Conservation (phyloP, 106 monocot genomes). For the Acorus gramineus region DNA sequence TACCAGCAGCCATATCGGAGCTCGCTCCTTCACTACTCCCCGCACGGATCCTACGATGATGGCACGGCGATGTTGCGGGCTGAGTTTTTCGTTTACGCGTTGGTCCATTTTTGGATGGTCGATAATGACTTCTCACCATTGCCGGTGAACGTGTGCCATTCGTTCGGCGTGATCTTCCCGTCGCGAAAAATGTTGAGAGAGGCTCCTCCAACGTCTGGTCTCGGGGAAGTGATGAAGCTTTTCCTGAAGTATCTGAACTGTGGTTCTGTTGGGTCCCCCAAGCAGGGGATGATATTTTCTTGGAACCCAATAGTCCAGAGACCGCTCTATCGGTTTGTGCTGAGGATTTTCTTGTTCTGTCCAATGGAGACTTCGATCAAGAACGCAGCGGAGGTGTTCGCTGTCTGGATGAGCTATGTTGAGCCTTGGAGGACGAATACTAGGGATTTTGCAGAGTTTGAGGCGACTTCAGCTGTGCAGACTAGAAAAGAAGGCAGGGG, state of each 20-base stretch:
- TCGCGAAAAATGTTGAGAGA: conserved; percentile 25
- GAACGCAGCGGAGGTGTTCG: conserved; percentile 66
- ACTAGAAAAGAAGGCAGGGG: too few relatives aligned
- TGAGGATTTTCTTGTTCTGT: conserved; percentile 74
- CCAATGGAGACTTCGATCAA: conserved; percentile 64
- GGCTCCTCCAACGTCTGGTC: conserved; percentile 52
- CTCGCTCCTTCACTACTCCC: conserved; percentile 61
- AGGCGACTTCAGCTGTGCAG: not conserved
- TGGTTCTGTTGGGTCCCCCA: conserved; percentile 5
- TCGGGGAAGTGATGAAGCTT: conserved; percentile 56
- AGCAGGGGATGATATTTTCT: conserved; percentile 13
- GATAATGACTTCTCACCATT: conserved; percentile 91
- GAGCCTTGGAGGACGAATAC: conserved; percentile 59
- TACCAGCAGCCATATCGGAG: conserved; percentile 50
- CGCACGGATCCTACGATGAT: conserved; percentile 17
- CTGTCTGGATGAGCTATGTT: conserved; percentile 56
- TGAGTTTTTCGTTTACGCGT: conserved; percentile 67
- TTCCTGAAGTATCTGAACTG: conserved; percentile 64
- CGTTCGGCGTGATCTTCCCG: conserved; percentile 40
- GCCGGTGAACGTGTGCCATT: conserved; percentile 22
- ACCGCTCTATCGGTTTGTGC: conserved; percentile 81
- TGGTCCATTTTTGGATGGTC: conserved; percentile 85
- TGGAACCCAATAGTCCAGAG: conserved; percentile 70
- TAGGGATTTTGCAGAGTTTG: conserved; percentile 52
- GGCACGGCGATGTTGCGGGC: conserved; percentile 33